Evolutionary conservation across 139 green algal species (phyloP).

Genomic region (Klebsormidium nitens): DNA sequence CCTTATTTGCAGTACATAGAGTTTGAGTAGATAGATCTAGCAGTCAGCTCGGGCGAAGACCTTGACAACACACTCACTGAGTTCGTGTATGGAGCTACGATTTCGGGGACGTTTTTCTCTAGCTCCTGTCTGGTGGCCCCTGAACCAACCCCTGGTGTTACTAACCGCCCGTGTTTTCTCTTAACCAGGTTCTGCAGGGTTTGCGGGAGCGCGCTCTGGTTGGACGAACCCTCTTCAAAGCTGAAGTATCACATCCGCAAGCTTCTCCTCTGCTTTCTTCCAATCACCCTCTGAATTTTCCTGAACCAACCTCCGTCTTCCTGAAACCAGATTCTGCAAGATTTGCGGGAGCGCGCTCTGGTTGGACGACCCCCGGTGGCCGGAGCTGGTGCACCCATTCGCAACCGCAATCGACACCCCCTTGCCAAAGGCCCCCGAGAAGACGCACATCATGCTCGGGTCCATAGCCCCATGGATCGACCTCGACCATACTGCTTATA

Average conservation of each 20-base stretch:
- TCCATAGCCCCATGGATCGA: constrained; percentile 49
- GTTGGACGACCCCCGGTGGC: constrained; percentile 42
- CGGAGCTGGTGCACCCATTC: constrained; percentile 45
- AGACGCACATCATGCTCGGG: constrained; percentile 51
- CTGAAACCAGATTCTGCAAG: constrained; percentile 45
- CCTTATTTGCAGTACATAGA: background rate
- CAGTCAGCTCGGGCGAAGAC: too few species aligned
- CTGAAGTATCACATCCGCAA: too few species aligned
- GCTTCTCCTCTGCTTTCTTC: background rate
- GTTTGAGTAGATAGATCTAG: too few species aligned
- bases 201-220: background rate
- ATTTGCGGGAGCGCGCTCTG: constrained; percentile 49
- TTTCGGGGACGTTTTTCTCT: too few species aligned
- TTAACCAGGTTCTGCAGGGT: background rate
- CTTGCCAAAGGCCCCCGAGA: constrained; percentile 40
- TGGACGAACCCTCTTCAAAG: too few species aligned
- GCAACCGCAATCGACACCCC: constrained; percentile 52
- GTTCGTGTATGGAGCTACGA: too few species aligned
- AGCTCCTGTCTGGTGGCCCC: too few species aligned
- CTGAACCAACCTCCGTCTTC: background rate
- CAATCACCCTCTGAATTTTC: background rate
- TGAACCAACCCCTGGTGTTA: too few species aligned
- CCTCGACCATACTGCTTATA: constrained; percentile 3
- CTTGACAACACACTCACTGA: too few species aligned
- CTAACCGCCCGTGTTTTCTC: background rate